Evolutionary conservation across 371 early-diverging fungal genomes (phyloP).

Genomic region (Rhizopus stolonifer): DNA sequence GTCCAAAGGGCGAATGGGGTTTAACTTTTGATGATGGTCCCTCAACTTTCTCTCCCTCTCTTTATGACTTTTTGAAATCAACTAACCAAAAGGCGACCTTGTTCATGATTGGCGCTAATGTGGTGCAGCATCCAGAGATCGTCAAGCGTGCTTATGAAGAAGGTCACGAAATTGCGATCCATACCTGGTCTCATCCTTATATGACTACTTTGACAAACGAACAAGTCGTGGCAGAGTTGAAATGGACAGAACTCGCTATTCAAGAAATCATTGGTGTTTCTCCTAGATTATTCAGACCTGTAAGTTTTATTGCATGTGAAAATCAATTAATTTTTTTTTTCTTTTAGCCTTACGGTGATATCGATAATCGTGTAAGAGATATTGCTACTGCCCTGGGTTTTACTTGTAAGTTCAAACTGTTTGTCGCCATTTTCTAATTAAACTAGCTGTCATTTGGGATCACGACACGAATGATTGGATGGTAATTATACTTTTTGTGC

Average conservation of each 20-base stretch:
- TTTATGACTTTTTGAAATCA: slow-evolving; percentile 52
- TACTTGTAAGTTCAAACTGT: slow-evolving; percentile 24
- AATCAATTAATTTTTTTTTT: neutral
- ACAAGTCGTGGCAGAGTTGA: slow-evolving; percentile 70
- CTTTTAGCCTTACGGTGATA: slow-evolving; percentile 66
- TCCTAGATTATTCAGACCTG: slow-evolving; percentile 49
- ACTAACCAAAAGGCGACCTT: slow-evolving; percentile 60
- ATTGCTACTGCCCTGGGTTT: slow-evolving; percentile 59
- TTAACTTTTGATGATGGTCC: slow-evolving; percentile 71
- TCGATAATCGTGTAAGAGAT: slow-evolving; percentile 67
- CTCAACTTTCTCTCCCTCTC: slow-evolving; percentile 36
- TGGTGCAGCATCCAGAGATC: slow-evolving; percentile 50
- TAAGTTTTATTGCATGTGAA: slow-evolving; percentile 22
- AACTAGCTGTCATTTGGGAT: slow-evolving; percentile 49
- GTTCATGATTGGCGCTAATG: slow-evolving; percentile 61
- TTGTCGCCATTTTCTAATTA: neutral
- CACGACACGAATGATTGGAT: slow-evolving; percentile 51
- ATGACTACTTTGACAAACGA: slow-evolving; percentile 64
- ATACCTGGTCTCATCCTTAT: slow-evolving; percentile 60
- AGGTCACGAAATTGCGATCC: slow-evolving; percentile 54
- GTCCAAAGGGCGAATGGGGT: slow-evolving; percentile 61
- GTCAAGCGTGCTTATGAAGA: slow-evolving; percentile 49
- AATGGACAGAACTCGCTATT: slow-evolving; percentile 68
- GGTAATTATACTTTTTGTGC: too few species aligned
- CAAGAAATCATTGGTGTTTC: slow-evolving; percentile 60